Evolutionary conservation across 805 yeast species (phyloP), one percentile per base, ranked within the genome.

Genomic region (Candida piceae): DNA sequence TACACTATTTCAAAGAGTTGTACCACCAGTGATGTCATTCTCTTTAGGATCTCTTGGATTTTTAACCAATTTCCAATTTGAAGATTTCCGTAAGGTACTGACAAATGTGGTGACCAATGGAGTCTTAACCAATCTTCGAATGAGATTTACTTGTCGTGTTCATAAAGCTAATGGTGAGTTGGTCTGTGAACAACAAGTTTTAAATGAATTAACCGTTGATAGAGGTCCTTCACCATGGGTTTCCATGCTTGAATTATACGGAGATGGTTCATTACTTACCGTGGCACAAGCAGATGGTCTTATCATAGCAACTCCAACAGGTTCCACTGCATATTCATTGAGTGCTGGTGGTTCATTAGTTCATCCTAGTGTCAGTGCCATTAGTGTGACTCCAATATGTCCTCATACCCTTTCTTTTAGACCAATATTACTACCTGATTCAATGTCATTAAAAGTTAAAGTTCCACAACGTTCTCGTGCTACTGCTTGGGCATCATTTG

Each of bases 401-500:
- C 97, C 97, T 1, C 97, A 90, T 55, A 87, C 97, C 0, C 69
- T 90, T 31, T 84, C 95, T 7, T 90, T 90, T 64, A 70, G 97
- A 47, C 97, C 97, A 3, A 83, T 90, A 37, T 69, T 90, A 39
- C 67, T 90, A 20, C 97, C 97, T 0, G 97, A 90, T 58, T 84
- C 93, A n/a, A 86, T 89, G 89, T 69, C 74, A 18, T 63, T 90
- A 40, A 81, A 77, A 50, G 83, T 90, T 5, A 83, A 82, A 50
- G 94, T 88, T 3, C 96, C 97, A 0, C 36, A 55, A 3, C 64
- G 78, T 36, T 81, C 95, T 29, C 66, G 98, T 35, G 78, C 93
- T 5, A 85, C 96, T 0, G 97, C 97, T 0, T 93, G 96, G 95
- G 94, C 95, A 1, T 81, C 96, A 2, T 93, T 93, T 57, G 98